Percentiles rank a stretch among this genome's conserved stretches.
phyloP scores from a whole-genome alignment of 1,284 basidiomycete genomes.

The Ceratobasidium sp. region DNA sequence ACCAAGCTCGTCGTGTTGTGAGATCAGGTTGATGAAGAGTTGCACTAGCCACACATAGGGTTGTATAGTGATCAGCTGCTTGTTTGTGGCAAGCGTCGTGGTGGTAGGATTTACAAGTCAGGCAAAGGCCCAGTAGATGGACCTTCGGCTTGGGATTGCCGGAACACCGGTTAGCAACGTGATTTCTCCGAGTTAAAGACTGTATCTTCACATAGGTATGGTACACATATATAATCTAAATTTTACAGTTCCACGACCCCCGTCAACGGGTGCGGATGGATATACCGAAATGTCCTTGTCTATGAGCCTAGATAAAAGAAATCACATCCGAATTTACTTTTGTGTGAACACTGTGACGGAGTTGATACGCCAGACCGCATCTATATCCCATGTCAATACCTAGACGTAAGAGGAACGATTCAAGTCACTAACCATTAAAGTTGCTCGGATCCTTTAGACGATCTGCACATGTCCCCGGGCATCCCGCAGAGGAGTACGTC shows the following conservation, averaged over 20 bases:
- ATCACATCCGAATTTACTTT: not conserved
- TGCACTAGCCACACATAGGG: not conserved
- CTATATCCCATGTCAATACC: constrained; percentile 53
- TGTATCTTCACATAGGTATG: not conserved
- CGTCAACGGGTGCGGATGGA: not conserved
- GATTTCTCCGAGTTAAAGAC: not conserved
- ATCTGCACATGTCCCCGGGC: constrained; percentile 78
- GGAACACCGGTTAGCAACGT: not conserved
- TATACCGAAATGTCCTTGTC: not conserved
- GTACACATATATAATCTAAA: too few species aligned
- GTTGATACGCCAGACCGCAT: constrained; percentile 72
- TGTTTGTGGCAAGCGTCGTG: not conserved
- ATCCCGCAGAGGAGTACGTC: constrained; percentile 76
- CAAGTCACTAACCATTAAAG: constrained; percentile 54
- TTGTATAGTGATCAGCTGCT: not conserved
- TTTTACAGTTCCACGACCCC: not conserved
- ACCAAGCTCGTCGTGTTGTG: not conserved
- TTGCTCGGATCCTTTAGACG: constrained; percentile 76
- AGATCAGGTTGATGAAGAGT: not conserved
- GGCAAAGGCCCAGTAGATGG: not conserved
- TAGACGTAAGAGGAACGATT: constrained; percentile 48
- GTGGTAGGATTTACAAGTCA: constrained; percentile 11
- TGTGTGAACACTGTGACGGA: constrained; percentile 48
- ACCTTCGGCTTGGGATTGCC: not conserved
- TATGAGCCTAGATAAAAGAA: not conserved